These are phyloP conservation scores for Suillus lakei DNA, from an alignment of 768 basidiomycete genomes.

Conservation along the genomic window DNA sequence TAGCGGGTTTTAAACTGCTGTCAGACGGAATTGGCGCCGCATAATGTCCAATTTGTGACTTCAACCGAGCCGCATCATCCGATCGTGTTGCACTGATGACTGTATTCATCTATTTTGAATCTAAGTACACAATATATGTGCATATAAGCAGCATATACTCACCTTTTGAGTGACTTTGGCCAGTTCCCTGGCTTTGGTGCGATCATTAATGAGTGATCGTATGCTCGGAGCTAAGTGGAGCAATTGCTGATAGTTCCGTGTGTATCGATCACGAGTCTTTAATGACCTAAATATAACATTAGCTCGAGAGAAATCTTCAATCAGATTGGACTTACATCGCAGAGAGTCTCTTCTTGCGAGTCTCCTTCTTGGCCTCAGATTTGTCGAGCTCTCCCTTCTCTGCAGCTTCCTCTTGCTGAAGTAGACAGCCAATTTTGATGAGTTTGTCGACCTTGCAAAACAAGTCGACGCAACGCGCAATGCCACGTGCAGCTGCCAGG, in stretches of 20 bases:
- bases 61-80: neutral
- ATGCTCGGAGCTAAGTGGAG: no score
- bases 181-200: no score
- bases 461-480: neutral
- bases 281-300: no score
- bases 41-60: neutral
- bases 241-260: no score
- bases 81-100: neutral
- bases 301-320: no score
- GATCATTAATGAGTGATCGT: no score
- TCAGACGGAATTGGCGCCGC: neutral
- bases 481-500: neutral
- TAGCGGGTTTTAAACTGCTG: neutral
- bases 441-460: constrained; percentile 1
- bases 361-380: no score
- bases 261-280: no score
- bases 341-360: neutral
- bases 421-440: constrained; percentile 1
- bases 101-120: neutral
- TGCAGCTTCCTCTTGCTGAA: neutral
- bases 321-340: no score
- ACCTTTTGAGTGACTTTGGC: neutral
- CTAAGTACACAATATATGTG: neutral
- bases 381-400: neutral
- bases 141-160: constrained; percentile 7